Base-by-base conservation (phyloP, 441 rosid genomes). In the Erodium moschatum region DNA sequence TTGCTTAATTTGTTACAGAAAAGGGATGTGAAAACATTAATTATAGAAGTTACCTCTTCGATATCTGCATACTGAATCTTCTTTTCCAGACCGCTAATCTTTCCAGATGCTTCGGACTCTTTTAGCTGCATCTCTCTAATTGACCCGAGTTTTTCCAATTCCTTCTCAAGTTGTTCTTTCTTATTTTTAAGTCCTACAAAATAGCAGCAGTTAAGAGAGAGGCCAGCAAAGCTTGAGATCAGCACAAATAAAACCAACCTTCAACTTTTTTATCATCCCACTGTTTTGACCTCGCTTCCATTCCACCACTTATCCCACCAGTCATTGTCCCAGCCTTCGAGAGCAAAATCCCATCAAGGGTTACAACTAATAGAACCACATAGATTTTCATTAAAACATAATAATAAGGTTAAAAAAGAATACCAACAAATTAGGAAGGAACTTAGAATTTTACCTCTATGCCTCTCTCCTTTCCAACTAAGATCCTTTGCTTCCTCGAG, bases 271-370 rank as follows among this genome's bases (percentile, higher is more conserved):
- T 91, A 81, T 95, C 97, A 86, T 95, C 97, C 99, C 99, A 95
- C 78, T 95, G 88, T 66, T 85, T 95, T 66, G 98, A 95, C 81
- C 88, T 89, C 4, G 97, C 97, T 85, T 95, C 99, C 97, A 95
- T 92, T 76, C 97, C 97, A 73, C 99, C 96, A 77, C 88, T 92
- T 66, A 97, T 90, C 76, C 99, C 99, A 80, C 99, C 99, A 80
- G 97, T 95, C 99, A 95, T 95, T 72, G 98, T 95, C 73, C 99
- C 98, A 73, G 99, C 78, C 85, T 87, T 95, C 40, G 99, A 84
- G 52, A 95, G 97, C 50, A 95, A 76, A 73, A 85, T 87, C 73
- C 99, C 99, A 80, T 95, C 99, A 81, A 87, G 87, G 72, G 98
- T 95, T 68, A 95, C 99, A 85, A 92, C 99, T 94, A 81, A 72